Conservation (phyloP, 176 grass and related monocot genomes). For the Oropetium thomaeum region DNA sequence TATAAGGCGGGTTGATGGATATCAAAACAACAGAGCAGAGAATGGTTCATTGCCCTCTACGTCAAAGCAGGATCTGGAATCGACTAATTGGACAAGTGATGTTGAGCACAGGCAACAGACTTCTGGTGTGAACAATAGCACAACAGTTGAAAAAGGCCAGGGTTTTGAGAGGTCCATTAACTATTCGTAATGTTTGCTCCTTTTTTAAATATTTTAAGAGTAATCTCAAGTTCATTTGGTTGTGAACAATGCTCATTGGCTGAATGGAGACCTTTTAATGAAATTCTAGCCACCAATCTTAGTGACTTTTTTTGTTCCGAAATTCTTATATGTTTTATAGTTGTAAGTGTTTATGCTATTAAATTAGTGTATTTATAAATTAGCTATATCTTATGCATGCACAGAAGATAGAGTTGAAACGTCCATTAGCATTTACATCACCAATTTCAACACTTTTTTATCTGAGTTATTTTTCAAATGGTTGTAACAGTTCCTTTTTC, state of each 20-base stretch:
- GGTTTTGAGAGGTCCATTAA: slow-evolving; percentile 65
- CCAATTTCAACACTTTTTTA: not conserved
- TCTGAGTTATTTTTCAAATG: not conserved
- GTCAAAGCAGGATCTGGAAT: slow-evolving; percentile 55
- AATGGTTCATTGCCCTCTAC: slow-evolving; percentile 61
- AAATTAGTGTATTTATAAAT: not conserved
- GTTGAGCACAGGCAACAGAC: slow-evolving; percentile 59
- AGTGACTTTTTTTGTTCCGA: not conserved
- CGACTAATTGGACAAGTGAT: slow-evolving; percentile 49
- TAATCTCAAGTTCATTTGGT: not conserved
- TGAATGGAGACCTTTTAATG: slow-evolving; percentile 39
- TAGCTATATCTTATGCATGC: not conserved
- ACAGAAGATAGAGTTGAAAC: not conserved
- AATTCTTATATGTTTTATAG: no score
- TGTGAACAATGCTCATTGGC: not conserved
- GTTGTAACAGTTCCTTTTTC: not conserved
- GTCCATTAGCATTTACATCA: not conserved
- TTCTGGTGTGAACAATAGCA: slow-evolving; percentile 37
- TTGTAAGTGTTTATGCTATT: not conserved
- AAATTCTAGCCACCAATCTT: slow-evolving; percentile 15
- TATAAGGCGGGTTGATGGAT: slow-evolving; percentile 39
- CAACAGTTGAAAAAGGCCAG: slow-evolving; percentile 47
- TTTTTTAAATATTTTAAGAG: not conserved
- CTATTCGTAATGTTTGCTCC: slow-evolving; percentile 6
- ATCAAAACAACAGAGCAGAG: slow-evolving; percentile 44